Evolutionary conservation across 1,284 basidiomycete species (phyloP).

Genomic region (Irpex lacteus): DNA sequence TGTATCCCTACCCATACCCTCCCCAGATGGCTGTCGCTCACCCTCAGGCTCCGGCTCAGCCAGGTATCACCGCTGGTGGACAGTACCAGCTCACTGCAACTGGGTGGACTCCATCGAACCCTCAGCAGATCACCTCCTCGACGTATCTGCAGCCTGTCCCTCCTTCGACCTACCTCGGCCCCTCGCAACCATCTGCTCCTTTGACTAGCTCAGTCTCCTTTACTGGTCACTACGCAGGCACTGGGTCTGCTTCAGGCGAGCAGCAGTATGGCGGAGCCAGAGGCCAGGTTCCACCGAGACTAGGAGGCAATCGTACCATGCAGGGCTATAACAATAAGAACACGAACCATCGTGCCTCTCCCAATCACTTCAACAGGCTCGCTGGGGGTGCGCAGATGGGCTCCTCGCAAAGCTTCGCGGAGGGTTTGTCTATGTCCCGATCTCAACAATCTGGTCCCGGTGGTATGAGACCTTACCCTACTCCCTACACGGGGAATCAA

Average conservation of each 20-base stretch:
- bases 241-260: not conserved
- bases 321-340: not conserved
- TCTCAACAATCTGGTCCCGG: not conserved
- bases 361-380: not conserved
- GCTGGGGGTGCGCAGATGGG: not conserved
- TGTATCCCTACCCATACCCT: conserved; percentile 12
- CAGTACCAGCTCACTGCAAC: not conserved
- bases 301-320: not conserved
- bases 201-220: not conserved
- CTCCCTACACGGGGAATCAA: not conserved
- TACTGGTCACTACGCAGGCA: not conserved
- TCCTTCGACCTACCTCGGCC: not conserved
- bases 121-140: not conserved
- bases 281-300: not conserved
- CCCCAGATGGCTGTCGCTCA: conserved; percentile 2
- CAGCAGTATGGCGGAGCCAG: not conserved
- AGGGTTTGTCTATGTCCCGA: not conserved
- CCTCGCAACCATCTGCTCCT: not conserved
- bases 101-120: not conserved
- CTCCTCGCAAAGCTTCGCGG: not conserved
- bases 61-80: not conserved
- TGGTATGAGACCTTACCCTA: not conserved
- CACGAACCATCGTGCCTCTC: not conserved
- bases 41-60: not conserved
- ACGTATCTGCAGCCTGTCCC: not conserved